These are phyloP conservation scores for Aspergillus panamensis DNA, from an alignment of 495 filamentous ascomycete genomes.

Conservation along the genomic window DNA sequence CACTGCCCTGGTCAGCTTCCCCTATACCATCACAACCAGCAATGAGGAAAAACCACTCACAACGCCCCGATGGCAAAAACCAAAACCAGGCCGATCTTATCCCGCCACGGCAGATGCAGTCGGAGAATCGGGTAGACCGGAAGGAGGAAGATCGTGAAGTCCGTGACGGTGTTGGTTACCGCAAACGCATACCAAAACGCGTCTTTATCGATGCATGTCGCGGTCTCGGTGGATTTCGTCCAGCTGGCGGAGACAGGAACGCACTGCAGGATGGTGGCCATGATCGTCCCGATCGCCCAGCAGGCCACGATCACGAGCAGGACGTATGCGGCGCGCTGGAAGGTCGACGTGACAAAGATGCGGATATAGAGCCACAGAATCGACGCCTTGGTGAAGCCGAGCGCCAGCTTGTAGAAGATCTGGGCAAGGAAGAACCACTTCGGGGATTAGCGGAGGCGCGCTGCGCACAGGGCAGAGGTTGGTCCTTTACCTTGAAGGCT, in stretches of 20 bases:
- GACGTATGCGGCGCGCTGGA: not conserved
- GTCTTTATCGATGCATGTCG: not conserved
- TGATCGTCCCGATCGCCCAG: not conserved
- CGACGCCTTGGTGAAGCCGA: not conserved
- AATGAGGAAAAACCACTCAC: no score
- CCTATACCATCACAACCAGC: not conserved
- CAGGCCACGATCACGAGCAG: not conserved
- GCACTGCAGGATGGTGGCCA: not conserved
- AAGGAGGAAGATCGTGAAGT: not conserved
- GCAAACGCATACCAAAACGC: not conserved
- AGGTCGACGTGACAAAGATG: not conserved
- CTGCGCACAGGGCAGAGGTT: no score
- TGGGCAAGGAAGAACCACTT: not conserved
- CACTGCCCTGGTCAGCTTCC: not conserved
- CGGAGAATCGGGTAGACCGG: not conserved
- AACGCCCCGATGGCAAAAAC: not conserved
- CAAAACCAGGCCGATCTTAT: not conserved
- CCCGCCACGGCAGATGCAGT: not conserved
- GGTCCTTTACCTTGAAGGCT: not conserved
- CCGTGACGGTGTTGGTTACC: not conserved
- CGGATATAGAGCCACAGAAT: not conserved
- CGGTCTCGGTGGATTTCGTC: not conserved
- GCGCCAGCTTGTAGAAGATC: not conserved
- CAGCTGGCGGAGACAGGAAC: not conserved
- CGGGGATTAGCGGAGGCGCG: not conserved